A percentile compares a stretch with the other conserved stretches of the same genome.
Evolutionary conservation across 805 yeast species (phyloP).

Genomic region (Millerozyma miso): DNA sequence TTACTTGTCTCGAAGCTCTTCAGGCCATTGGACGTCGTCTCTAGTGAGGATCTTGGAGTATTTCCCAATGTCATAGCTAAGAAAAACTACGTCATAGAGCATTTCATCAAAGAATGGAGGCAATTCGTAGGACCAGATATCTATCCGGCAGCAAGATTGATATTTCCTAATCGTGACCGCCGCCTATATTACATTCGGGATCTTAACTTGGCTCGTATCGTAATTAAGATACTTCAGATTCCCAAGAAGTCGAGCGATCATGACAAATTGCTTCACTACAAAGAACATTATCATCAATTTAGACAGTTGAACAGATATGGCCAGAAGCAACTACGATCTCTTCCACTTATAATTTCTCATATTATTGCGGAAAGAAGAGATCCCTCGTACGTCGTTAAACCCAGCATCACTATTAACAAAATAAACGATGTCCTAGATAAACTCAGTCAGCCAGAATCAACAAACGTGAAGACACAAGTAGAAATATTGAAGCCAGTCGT

Average conservation of each 20-base stretch:
- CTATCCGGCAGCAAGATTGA: slow-evolving; percentile 60
- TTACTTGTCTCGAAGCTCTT: slow-evolving; percentile 40
- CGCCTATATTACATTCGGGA: slow-evolving; percentile 65
- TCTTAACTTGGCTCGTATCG: slow-evolving; percentile 46
- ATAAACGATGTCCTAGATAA: slow-evolving; percentile 28
- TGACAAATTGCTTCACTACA: slow-evolving; percentile 32
- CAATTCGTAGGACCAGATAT: slow-evolving; percentile 46
- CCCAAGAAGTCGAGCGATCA: slow-evolving; percentile 62
- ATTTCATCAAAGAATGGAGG: slow-evolving; percentile 28
- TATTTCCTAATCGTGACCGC: slow-evolving; percentile 60
- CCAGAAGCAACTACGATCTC: slow-evolving; percentile 34
- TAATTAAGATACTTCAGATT: slow-evolving; percentile 49
- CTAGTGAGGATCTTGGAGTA: slow-evolving; percentile 20
- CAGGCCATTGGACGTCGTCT: slow-evolving; percentile 33
- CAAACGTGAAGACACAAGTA: slow-evolving; percentile 33
- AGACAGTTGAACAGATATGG: slow-evolving; percentile 34
- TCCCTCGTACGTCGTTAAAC: slow-evolving; percentile 24
- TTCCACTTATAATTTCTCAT: slow-evolving; percentile 48
- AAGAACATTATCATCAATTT: slow-evolving; percentile 32
- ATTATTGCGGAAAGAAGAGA: slow-evolving; percentile 52
- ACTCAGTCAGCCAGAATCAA: slow-evolving; percentile 14
- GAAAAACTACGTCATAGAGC: slow-evolving; percentile 22
- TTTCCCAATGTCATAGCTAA: slow-evolving; percentile 21
- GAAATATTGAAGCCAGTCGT: slow-evolving; percentile 47
- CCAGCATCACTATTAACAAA: slow-evolving; percentile 21